These are phyloP conservation scores for Dactylellina haptotyla DNA, from an alignment of 2,329 filamentous ascomycete species.

Conservation along the genomic window DNA sequence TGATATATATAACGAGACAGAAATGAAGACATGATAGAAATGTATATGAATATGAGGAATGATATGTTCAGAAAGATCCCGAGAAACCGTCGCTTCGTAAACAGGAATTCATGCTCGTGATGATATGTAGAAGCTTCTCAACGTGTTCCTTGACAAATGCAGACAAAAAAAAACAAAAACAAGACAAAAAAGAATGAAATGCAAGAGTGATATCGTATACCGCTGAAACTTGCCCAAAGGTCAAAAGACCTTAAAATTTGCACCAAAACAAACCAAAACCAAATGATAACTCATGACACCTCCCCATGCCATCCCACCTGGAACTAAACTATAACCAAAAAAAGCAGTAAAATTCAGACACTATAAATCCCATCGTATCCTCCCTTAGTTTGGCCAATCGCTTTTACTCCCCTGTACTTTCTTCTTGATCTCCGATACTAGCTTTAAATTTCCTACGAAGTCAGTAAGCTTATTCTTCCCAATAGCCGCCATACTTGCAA, in stretches of 20 bases:
- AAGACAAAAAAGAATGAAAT: conserved; percentile 2
- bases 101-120: too few species aligned
- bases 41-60: not conserved
- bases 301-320: not conserved
- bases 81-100: too few species aligned
- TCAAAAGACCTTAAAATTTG: not conserved
- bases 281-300: conserved; percentile 10
- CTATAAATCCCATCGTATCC: not conserved
- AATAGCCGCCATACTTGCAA: conserved; percentile 19
- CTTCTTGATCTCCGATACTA: conserved; percentile 54
- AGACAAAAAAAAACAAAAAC: not conserved
- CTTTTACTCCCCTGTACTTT: conserved; percentile 51
- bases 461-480: conserved; percentile 56
- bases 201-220: conserved; percentile 9
- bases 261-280: conserved; percentile 12
- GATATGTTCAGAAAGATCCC: too few species aligned
- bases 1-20: too few species aligned
- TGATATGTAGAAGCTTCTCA: not conserved
- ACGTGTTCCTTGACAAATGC: not conserved
- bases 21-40: too few species aligned
- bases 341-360: not conserved
- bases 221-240: not conserved
- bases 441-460: conserved; percentile 52
- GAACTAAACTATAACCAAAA: not conserved
- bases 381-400: not conserved